Base-by-base conservation (phyloP, 352 stramenopile genomes). In the Pythium oligandrum region DNA sequence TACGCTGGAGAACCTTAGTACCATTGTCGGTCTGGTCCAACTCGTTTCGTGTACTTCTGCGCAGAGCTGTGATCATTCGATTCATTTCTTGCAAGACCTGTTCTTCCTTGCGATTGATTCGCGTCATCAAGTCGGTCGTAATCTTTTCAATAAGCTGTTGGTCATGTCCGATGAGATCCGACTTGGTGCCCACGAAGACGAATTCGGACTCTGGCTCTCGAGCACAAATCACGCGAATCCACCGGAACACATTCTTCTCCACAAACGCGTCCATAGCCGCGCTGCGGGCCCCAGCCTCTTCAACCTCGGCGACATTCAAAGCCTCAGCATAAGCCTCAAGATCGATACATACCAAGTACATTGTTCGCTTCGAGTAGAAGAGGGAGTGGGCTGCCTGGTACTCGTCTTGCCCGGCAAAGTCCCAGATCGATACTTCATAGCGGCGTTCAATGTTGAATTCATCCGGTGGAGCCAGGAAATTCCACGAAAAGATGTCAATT, bases 401-500 rank as follows among this genome's bases (percentile, higher is more conserved):
- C 52, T 52, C 8, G 6, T 48, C 53, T 59, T 64, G 31, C 4
- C 57, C 57, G 7, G 56, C 51, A 17, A 64, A 64, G 31, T 64
- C 57, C 51, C 51, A 64, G 32, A 59, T 59, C 4, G 57, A 56
- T 4, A 66, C 53, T 4, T 60, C 47, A 30, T 61, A 39, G 17
- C 37, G 17, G 3, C 57, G 9, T 31, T n/a, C 6, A 35, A 42
- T 42, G 51, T 55, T 6, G 58, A 56, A 46, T 37, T 43, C 47
- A 39, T 59, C 58, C n/a, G 40, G 33, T 42, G 3, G 45, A 4
- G 44, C 51, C 8, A 32, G 34, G n/a, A 74, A 74, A 3, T 51
- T 17, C 35, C 58, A 71, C 2, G 61, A 32, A n/a, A 69, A 57
- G 5, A 74, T 44, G 11, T 75, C 63, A 17, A 75, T 70, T 5